Conservation (phyloP, 768 basidiomycete genomes). For the Rhodosporidiobolus sp. region DNA sequence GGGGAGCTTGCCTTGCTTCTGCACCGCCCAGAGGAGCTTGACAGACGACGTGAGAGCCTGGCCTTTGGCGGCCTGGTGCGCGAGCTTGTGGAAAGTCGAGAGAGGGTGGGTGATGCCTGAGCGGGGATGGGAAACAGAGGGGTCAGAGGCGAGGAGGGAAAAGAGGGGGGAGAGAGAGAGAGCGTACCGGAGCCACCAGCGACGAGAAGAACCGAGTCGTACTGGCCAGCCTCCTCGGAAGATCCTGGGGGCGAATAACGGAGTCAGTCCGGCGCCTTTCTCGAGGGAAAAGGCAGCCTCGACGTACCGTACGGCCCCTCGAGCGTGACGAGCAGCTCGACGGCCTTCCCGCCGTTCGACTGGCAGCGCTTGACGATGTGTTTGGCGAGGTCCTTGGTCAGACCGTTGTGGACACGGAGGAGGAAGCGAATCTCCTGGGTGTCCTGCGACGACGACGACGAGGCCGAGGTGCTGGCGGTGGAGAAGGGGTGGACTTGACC, state of each 20-base stretch:
- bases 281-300: too few relatives aligned
- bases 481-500: conserved; percentile 37
- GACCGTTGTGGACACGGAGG: conserved; percentile 26
- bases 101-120: conserved; percentile 32
- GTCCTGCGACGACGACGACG: not conserved
- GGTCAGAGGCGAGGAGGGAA: not conserved
- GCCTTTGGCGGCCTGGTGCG: not conserved
- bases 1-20: not conserved
- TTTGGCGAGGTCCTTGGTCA: conserved; percentile 20
- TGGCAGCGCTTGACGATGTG: not conserved
- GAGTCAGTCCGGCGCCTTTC: rapidly evolving
- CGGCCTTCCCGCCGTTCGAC: not conserved
- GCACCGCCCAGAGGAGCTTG: conserved; percentile 28
- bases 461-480: conserved; percentile 16
- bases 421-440: conserved; percentile 31
- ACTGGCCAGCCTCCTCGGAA: not conserved
- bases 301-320: conserved; percentile 32
- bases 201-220: conserved; percentile 24
- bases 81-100: conserved; percentile 3
- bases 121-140: not conserved
- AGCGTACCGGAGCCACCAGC: conserved; percentile 32
- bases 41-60: not conserved
- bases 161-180: not conserved
- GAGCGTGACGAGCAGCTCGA: conserved; percentile 14
- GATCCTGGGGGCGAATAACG: not conserved